phyloP scores from a whole-genome alignment of 371 early-diverging fungal genomes.

The Mortierella sp. region DNA sequence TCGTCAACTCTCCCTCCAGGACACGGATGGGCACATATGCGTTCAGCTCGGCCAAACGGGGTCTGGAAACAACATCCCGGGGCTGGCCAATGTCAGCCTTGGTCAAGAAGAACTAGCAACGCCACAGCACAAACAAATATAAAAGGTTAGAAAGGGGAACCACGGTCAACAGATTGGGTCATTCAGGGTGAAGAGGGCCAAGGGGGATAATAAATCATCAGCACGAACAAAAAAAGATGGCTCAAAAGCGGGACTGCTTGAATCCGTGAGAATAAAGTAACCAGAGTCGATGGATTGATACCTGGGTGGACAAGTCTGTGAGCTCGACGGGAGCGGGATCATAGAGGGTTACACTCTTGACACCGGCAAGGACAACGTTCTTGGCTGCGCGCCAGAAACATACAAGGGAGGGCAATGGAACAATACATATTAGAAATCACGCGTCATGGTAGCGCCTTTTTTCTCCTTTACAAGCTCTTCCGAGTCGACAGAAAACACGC shows the following conservation, averaged over 20 bases:
- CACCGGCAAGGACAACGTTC: constrained; percentile 99
- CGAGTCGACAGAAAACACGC: neutral
- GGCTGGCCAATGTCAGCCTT: constrained; percentile 94
- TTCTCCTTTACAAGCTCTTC: too few relatives aligned
- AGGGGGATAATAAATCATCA: neutral
- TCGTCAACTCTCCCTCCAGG: constrained; percentile 82
- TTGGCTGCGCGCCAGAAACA: constrained; percentile 79
- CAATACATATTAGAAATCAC: neutral
- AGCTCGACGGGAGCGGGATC: constrained; percentile 86
- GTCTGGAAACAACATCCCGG: constrained; percentile 84
- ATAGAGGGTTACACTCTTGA: constrained; percentile 96
- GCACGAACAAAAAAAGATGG: too few relatives aligned
- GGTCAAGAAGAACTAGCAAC: constrained; percentile 90
- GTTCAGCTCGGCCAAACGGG: constrained; percentile 96
- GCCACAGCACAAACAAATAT: neutral
- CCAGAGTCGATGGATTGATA: constrained; percentile 21
- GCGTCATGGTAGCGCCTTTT: neutral
- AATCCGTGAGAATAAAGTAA: constrained; percentile 1
- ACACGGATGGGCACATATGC: constrained; percentile 96
- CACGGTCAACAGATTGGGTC: neutral
- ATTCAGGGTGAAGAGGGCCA: neutral
- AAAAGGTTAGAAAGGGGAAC: neutral
- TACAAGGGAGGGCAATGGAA: neutral
- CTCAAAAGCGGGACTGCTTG: neutral
- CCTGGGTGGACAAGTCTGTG: constrained; percentile 96